Base-by-base conservation (phyloP, 108 stramenopile genomes). In the Chaetoceros tenuissimus region DNA sequence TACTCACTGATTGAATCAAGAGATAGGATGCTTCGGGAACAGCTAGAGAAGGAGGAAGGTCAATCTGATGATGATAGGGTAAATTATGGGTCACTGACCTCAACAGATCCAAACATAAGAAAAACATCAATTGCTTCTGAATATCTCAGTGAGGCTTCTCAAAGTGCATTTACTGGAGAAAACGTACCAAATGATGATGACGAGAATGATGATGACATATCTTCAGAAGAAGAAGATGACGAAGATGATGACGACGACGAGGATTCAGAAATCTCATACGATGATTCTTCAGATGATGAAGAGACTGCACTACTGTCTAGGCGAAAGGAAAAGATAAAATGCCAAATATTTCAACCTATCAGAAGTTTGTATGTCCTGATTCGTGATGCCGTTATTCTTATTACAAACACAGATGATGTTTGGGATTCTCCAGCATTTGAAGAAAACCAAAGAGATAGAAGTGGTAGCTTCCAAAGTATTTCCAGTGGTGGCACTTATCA, bases 371-470 rank as follows among this genome's bases (percentile, higher is more conserved):
- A 40, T 30, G 7, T 5, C 7, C 27, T n/a, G 29, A 10, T 79
- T 10, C 73, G 75, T 49, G 51, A 31, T 3, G 67, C 51, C 20
- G 58, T 77, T 7, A 47, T 76, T 7, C 30, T 77, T 24, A 57
- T 88, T 29, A 76, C 83, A 53, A 80, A 88, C 58, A 82, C 84
- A 1, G 86, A 88, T 28, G 82, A 88, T 52, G 70, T 88, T 0
- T 88, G 86, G 86, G 86, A 88, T 59, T 75, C 78, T 29, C 82
- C 79, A 1, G 63, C 68, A 25, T 53, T 51, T 48, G 54, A 51
- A 30, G 21, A 43, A 20, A 28, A 8, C 17, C 8, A 21, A 19
- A 23, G 25, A 7, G 19, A 26, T 48, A 59, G 26, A 26, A 59
- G 50, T 59, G 50, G 8, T 10, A 58, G 17, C 44, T 20, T 25